Base-by-base conservation (phyloP, 441 rosid genomes). In the Erysimum cheiri region DNA sequence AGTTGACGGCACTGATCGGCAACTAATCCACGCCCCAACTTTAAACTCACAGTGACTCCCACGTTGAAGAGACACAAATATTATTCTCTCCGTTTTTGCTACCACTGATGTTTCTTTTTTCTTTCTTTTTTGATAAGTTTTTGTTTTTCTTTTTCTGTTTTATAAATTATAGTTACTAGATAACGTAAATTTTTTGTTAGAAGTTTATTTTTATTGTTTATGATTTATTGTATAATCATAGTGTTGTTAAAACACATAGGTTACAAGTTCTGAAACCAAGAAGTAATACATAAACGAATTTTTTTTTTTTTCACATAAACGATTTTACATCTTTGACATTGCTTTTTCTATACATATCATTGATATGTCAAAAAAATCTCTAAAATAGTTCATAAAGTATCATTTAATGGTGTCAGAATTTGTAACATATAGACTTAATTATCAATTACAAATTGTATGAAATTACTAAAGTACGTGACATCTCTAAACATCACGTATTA, bases 1-100 rank as follows among this genome's bases (percentile, higher is more conserved):
- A 75, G 78, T 69, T 75, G 60, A 69, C 70, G 74, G 78, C 60
- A 11, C 64, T 68, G 6, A 74, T 67, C 31, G 58, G 78, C 69
- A 53, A 53, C 70, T 46, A 68, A 61, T 67, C 69, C 50, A 36
- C 64, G 5, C 15, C 37, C 37, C 44, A 61, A 37, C 57, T 73
- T 67, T 67, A 58, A 58, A 43, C 63, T 59, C 62, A 26, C 61
- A 59, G 39, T 66, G 55, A 73, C 62, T 58, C 39, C 33, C 56
- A 73, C 40, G 62, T 47, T 29, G 10, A 54, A 24, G 40, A 32
- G 11, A 67, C 56, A 22, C 28, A 26, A 1, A 54, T 54, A 4
- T 15, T 14, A 35, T 57, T 58, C 32, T 68, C 29, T 9, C 53
- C 53, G 5, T 24, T 67, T 19, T 57, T 15, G 56, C 37, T 10